Conservation (phyloP, 176 grass and related monocot species). For the Saccharum officinarum region DNA sequence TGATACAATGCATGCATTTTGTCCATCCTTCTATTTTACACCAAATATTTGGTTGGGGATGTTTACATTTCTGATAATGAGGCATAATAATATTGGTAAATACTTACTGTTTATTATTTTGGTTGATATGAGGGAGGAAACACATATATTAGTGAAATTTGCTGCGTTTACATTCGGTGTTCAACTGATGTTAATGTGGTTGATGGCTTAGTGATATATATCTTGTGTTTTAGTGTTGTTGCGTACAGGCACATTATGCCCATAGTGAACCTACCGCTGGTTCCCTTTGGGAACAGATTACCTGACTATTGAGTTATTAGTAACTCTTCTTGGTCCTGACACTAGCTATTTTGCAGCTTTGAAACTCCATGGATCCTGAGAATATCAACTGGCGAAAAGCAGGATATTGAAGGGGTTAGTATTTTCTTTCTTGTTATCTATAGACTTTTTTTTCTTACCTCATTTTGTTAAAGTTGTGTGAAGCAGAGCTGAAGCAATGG, state of each 20-base stretch:
- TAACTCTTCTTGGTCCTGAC: conserved; percentile 29
- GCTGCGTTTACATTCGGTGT: neutral
- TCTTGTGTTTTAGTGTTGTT: conserved; percentile 1
- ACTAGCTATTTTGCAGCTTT: conserved; percentile 52
- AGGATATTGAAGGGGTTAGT: conserved; percentile 57
- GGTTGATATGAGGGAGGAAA: neutral
- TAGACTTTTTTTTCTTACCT: conserved; percentile 11
- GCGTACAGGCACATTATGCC: neutral
- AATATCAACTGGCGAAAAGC: conserved; percentile 59
- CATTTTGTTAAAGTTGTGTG: conserved; percentile 39
- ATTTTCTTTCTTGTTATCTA: conserved; percentile 13
- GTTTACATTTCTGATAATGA: conserved; percentile 22
- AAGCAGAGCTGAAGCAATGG: conserved; percentile 62
- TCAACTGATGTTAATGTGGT: neutral
- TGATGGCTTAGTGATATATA: neutral
- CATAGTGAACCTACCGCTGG: neutral
- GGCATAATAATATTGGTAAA: conserved; percentile 6
- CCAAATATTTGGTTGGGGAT: neutral
- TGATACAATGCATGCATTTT: no score
- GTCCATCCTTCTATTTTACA: neutral
- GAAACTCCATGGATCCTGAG: conserved; percentile 68
- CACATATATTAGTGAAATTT: neutral
- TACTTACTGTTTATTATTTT: neutral
- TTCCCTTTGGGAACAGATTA: conserved; percentile 4
- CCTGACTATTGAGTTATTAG: neutral